Evolutionary conservation across 768 basidiomycete genomes (phyloP), one percentile per base, ranked within the genome.

Genomic region (Kwoniella sp.): DNA sequence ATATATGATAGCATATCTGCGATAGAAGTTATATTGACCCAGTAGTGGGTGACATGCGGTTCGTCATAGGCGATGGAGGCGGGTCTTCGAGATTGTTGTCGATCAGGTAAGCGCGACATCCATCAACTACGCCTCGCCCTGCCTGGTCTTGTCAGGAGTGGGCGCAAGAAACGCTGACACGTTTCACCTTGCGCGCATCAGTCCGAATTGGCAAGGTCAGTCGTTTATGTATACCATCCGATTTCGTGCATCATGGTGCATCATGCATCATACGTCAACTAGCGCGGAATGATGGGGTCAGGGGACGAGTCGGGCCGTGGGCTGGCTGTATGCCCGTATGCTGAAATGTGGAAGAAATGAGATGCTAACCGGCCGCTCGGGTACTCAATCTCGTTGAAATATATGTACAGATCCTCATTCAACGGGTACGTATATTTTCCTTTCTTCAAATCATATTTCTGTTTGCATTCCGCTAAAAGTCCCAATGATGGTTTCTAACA

Each of bases 61-160:
- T 23, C n/a, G n/a, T n/a, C n/a, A 28, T 30, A 93, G 90, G 93
- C 94, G 1, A 99, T 99, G 95, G 95, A 99, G 82, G 92, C 91
- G 13, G 96, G 95, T 41, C 83, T 99, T 67, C 85, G 95, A 48
- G 95, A 97, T 81, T 95, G 97, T 41, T 97, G 94, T 83, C 86
- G 95, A 72, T 79, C 77, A 51, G 79, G 79, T 77, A 48, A 74
- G 79, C 9, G 17, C n/a, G 34, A 34, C 34, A 34, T 13, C 34
- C 55, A n/a, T n/a, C 41, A 59, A 25, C 9, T n/a, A n/a, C n/a
- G n/a, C n/a, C n/a, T n/a, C n/a, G n/a, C n/a, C n/a, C n/a, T n/a
- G n/a, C n/a, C n/a, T n/a, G n/a, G n/a, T n/a, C n/a, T n/a, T n/a
- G n/a, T n/a, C n/a, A n/a, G n/a, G n/a, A n/a, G n/a, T n/a, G n/a